Percentiles rank a stretch among this genome's conserved stretches.
phyloP scores from a whole-genome alignment of 768 basidiomycete species.

The Lactarius deliciosus region DNA sequence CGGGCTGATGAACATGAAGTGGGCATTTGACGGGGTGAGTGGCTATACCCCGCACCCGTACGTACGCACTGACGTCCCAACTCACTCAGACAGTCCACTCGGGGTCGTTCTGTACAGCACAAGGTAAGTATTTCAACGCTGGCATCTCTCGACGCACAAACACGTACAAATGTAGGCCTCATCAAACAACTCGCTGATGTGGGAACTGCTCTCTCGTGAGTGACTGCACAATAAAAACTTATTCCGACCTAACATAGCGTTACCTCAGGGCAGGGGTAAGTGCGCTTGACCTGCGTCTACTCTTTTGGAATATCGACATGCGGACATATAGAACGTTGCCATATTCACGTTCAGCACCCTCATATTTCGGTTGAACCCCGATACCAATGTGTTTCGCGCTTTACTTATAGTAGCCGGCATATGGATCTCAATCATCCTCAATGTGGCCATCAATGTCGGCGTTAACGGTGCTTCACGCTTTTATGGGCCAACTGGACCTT shows the following conservation, averaged over 20 bases:
- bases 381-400: slow-evolving; percentile 36
- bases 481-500: slow-evolving; percentile 46
- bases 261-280: slow-evolving; percentile 19
- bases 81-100: slow-evolving; percentile 1
- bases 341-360: slow-evolving; percentile 43
- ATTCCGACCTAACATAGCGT: neutral
- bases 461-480: slow-evolving; percentile 37
- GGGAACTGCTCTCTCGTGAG: slow-evolving; percentile 28
- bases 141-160: neutral
- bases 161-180: slow-evolving; percentile 15
- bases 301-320: neutral
- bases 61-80: neutral
- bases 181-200: slow-evolving; percentile 28
- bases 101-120: slow-evolving; percentile 22
- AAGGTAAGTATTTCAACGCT: slow-evolving; percentile 14
- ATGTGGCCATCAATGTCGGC: slow-evolving; percentile 42
- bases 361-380: slow-evolving; percentile 37
- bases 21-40: slow-evolving; percentile 38
- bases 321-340: slow-evolving; percentile 37
- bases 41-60: neutral
- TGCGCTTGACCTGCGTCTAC: neutral
- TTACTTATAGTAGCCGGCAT: slow-evolving; percentile 38
- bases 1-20: slow-evolving; percentile 40
- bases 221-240: neutral
- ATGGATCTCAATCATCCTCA: slow-evolving; percentile 43